Percentiles rank a stretch among this genome's conserved stretches.
Conservation (phyloP, 768 basidiomycete species). For the Peribolospora baueri region DNA sequence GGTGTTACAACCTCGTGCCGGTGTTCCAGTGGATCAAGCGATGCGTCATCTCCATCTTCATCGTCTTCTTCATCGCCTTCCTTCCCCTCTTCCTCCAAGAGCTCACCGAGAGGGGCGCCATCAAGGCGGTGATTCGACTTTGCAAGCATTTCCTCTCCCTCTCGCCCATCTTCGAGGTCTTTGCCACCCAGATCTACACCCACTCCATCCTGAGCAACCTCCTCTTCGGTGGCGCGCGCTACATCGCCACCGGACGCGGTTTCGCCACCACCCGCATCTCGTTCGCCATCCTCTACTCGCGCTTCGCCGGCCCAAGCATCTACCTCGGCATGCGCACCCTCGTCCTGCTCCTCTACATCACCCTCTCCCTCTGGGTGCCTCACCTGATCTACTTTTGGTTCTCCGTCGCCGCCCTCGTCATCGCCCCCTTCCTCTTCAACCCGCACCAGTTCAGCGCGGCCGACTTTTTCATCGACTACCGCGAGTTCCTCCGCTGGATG, state of each 20-base stretch:
- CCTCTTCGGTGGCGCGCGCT: constrained; percentile 91
- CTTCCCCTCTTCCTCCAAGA: constrained; percentile 29
- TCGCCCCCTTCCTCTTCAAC: constrained; percentile 96
- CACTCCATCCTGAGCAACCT: constrained; percentile 92
- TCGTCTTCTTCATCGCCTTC: constrained; percentile 63
- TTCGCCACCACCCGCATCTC: constrained; percentile 89
- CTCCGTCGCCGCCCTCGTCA: constrained; percentile 68
- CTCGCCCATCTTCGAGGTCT: constrained; percentile 90
- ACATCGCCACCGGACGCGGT: constrained; percentile 95
- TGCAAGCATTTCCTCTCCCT: constrained; percentile 82
- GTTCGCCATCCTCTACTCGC: constrained; percentile 86
- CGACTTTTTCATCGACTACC: constrained; percentile 86
- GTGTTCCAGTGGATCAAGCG: constrained; percentile 89
- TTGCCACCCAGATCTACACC: constrained; percentile 92
- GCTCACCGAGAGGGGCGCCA: constrained; percentile 81
- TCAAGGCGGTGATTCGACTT: constrained; percentile 69
- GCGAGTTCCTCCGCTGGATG: constrained; percentile 98
- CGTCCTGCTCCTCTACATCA: constrained; percentile 79
- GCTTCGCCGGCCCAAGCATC: constrained; percentile 94
- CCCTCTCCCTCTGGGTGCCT: constrained; percentile 58
- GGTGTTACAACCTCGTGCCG: constrained; percentile 83
- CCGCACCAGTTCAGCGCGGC: constrained; percentile 97
- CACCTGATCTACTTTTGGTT: constrained; percentile 97
- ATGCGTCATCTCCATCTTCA: constrained; percentile 90
- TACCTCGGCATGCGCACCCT: constrained; percentile 88